phyloP scores from a whole-genome alignment of 306 rosid genomes.

The Castanea crenata region DNA sequence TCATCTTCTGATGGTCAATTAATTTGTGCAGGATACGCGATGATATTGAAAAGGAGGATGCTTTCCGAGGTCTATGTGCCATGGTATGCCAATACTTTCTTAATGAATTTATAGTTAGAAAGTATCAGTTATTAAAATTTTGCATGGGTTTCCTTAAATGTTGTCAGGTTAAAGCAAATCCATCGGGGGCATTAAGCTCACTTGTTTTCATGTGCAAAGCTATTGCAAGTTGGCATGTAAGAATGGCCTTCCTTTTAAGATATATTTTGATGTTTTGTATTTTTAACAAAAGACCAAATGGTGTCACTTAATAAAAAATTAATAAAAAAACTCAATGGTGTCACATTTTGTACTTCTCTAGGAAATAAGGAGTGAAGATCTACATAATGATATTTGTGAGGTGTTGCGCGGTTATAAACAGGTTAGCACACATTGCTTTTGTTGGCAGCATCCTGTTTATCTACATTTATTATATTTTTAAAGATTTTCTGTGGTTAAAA shows the following conservation, averaged over 20 bases:
- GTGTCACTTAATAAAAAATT: neutral
- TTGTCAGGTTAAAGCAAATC: slow-evolving; percentile 89
- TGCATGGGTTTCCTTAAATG: slow-evolving; percentile 14
- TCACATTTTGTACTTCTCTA: slow-evolving; percentile 24
- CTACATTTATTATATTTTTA: neutral
- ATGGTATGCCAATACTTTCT: slow-evolving; percentile 58
- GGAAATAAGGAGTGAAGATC: slow-evolving; percentile 96
- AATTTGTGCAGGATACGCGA: slow-evolving; percentile 82
- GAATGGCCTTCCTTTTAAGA: slow-evolving; percentile 25
- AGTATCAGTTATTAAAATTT: neutral
- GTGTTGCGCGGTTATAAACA: slow-evolving; percentile 96
- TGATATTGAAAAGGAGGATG: slow-evolving; percentile 97
- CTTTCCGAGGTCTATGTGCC: slow-evolving; percentile 94
- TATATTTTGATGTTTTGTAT: slow-evolving; percentile 1
- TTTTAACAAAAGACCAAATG: slow-evolving; percentile 15
- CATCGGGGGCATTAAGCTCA: slow-evolving; percentile 86
- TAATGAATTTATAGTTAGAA: neutral
- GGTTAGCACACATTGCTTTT: slow-evolving; percentile 46
- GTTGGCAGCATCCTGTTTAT: slow-evolving; percentile 4
- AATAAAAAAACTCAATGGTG: slow-evolving; percentile 14
- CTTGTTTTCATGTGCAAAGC: slow-evolving; percentile 83
- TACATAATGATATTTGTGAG: slow-evolving; percentile 86
- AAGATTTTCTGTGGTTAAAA: neutral
- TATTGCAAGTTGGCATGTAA: slow-evolving; percentile 99
- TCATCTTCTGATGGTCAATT: slow-evolving; percentile 21